phyloP scores from a whole-genome alignment of 352 stramenopile species.

The Pythium biforme region DNA sequence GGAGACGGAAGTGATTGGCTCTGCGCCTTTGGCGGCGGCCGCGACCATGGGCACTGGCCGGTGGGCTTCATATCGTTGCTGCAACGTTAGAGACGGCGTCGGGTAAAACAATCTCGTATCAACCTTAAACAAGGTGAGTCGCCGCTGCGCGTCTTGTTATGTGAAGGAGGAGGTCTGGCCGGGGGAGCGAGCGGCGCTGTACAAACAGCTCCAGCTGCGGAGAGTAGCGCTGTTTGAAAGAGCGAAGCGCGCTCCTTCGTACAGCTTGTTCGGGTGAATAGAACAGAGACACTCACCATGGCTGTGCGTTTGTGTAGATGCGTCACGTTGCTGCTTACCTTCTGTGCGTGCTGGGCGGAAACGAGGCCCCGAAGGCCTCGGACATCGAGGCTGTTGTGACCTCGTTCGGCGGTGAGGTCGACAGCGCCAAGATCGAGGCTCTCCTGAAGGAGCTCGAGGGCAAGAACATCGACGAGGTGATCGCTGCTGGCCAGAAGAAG shows the following conservation, averaged over 20 bases:
- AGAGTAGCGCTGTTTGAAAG: background rate
- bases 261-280: background rate
- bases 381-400: conserved; percentile 86
- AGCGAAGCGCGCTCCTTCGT: background rate
- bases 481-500: conserved; percentile 84
- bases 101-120: conserved; percentile 74
- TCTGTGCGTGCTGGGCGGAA: conserved; percentile 85
- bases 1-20: conserved; percentile 73
- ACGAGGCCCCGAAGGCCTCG: conserved; percentile 65
- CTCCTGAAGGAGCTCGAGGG: conserved; percentile 87
- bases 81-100: conserved; percentile 71
- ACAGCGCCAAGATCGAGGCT: conserved; percentile 75
- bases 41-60: conserved; percentile 17
- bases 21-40: conserved; percentile 45
- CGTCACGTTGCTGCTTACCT: conserved; percentile 92
- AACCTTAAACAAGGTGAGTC: conserved; percentile 89
- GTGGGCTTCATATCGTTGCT: conserved; percentile 32
- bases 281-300: conserved; percentile 2
- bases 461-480: conserved; percentile 87
- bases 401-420: conserved; percentile 78
- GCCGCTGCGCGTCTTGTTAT: no score
- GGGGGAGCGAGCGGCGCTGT: no score
- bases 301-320: conserved; percentile 49
- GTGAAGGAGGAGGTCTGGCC: no score
- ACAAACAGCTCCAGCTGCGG: no score